Percentiles rank a stretch among this genome's conserved stretches.
These are phyloP conservation scores for Hyaloscypha finlandica DNA, from an alignment of 495 filamentous ascomycete species.

Conservation along the genomic window DNA sequence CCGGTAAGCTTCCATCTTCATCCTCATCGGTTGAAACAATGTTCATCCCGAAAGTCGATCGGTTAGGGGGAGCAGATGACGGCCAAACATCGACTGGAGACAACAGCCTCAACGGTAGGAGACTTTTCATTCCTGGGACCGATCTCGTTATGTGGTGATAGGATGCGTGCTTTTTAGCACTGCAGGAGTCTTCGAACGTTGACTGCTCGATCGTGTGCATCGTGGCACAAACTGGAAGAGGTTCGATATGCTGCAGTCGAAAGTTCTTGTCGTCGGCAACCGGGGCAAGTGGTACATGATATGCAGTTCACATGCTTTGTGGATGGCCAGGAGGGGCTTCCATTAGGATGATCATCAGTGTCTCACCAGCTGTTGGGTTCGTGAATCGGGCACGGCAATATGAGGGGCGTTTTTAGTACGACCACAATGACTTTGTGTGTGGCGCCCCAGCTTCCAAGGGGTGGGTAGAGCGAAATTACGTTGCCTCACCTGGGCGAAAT, in stretches of 20 bases:
- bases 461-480: background rate
- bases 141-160: constrained; percentile 13
- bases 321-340: background rate
- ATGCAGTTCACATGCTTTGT: background rate
- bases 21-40: background rate
- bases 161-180: background rate
- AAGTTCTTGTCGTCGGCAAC: background rate
- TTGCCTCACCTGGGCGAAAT: background rate
- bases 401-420: background rate
- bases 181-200: background rate
- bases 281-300: constrained; percentile 5
- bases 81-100: constrained; percentile 12
- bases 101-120: constrained; percentile 28
- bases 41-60: constrained; percentile 16
- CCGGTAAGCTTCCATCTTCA: background rate
- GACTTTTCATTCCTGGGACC: constrained; percentile 29
- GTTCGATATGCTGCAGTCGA: background rate
- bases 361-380: background rate
- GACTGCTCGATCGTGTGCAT: constrained; percentile 11
- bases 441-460: no score
- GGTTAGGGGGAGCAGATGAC: constrained; percentile 1
- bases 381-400: background rate
- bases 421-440: background rate
- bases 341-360: background rate
- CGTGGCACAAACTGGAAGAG: background rate